Evolutionary conservation across 306 rosid genomes (phyloP).

Genomic region (Betula pendula): DNA sequence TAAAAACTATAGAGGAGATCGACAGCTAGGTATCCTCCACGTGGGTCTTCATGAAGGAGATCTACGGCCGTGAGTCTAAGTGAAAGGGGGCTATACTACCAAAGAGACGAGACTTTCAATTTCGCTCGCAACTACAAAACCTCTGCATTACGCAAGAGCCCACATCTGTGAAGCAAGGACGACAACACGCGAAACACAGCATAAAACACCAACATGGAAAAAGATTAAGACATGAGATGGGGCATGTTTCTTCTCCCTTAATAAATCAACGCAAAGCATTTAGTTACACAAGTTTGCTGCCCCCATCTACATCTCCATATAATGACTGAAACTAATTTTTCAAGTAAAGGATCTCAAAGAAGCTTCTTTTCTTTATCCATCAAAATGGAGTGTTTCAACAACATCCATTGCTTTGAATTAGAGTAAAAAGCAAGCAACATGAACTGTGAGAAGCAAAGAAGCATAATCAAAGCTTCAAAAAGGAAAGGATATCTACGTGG

Average conservation of each 20-base stretch:
- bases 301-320: not conserved
- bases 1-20: too few relatives aligned
- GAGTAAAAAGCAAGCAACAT: slow-evolving; percentile 54
- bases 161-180: too few relatives aligned
- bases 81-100: too few relatives aligned
- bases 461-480: slow-evolving; percentile 84
- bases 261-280: not conserved
- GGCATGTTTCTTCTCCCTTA: not conserved
- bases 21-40: too few relatives aligned
- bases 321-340: not conserved
- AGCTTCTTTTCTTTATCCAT: slow-evolving; percentile 57
- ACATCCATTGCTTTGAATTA: slow-evolving; percentile 71
- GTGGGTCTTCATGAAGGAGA: too few relatives aligned
- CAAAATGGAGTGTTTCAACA: slow-evolving; percentile 43
- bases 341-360: slow-evolving; percentile 42
- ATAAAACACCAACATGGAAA: not conserved
- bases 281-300: not conserved
- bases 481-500: slow-evolving; percentile 81
- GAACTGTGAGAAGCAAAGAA: slow-evolving; percentile 85
- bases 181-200: not conserved
- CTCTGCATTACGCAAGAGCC: too few relatives aligned
- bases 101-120: too few relatives aligned
- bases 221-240: too few relatives aligned
- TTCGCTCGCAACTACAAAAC: too few relatives aligned
- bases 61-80: too few relatives aligned